These are phyloP conservation scores for Ceratonia siliqua DNA, from an alignment of 306 rosid species.

Conservation along the genomic window DNA sequence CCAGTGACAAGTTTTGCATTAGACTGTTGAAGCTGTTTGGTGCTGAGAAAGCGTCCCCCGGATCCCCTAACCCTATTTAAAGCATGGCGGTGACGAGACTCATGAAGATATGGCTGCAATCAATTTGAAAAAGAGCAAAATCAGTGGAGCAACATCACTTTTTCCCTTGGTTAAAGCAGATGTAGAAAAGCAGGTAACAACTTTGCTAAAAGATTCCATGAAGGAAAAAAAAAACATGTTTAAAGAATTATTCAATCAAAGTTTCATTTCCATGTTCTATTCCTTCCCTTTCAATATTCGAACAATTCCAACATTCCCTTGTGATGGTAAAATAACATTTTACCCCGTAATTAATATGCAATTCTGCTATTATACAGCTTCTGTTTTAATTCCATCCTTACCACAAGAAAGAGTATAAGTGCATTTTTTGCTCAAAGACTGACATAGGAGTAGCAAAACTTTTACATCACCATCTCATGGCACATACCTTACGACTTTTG, in stretches of 20 bases:
- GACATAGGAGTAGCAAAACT: neutral
- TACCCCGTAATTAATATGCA: neutral
- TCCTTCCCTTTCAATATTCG: neutral
- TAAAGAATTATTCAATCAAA: neutral
- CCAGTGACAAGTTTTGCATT: constrained; percentile 19
- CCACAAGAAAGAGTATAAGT: neutral
- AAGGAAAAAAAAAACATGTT: neutral
- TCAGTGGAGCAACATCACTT: neutral
- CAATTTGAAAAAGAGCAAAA: constrained; percentile 9
- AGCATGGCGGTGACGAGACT: constrained; percentile 89
- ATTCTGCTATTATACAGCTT: neutral
- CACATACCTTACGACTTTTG: constrained; percentile 67
- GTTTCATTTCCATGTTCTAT: neutral
- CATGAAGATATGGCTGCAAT: constrained; percentile 92
- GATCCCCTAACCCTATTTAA: constrained; percentile 85
- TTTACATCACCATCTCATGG: neutral
- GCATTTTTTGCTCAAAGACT: neutral
- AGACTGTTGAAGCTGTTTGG: constrained; percentile 50
- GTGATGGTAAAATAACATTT: neutral
- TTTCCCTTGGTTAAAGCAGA: constrained; percentile 5
- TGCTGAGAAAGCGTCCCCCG: constrained; percentile 88
- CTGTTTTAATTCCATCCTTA: neutral
- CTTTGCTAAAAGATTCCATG: neutral
- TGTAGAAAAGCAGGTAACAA: neutral
- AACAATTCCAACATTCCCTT: neutral